phyloP scores from a whole-genome alignment of 306 rosid species.

The Mucuna pruriens region DNA sequence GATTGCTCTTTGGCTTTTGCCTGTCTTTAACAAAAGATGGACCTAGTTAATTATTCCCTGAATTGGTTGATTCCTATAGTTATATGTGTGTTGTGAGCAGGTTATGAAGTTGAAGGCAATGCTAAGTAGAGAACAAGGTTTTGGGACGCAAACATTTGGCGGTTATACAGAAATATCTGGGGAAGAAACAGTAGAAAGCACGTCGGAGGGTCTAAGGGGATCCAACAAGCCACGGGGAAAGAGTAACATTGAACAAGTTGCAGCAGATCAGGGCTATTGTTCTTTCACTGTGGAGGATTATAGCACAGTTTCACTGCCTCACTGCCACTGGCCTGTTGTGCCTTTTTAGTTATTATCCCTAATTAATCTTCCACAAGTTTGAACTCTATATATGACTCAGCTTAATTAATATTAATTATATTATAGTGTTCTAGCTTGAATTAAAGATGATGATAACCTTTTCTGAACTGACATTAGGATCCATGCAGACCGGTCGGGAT shows the following conservation, averaged over 20 bases:
- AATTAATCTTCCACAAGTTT: neutral
- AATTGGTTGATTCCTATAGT: neutral
- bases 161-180: conserved; percentile 60
- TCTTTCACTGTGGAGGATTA: conserved; percentile 62
- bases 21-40: neutral
- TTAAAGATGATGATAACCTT: neutral
- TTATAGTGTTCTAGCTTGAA: neutral
- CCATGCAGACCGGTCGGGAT: neutral
- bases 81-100: conserved; percentile 31
- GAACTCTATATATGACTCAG: neutral
- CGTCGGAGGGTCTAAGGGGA: conserved; percentile 47
- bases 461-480: neutral
- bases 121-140: conserved; percentile 50
- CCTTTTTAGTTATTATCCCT: conserved; percentile 56
- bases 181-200: conserved; percentile 68
- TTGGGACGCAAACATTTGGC: conserved; percentile 51
- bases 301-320: conserved; percentile 53
- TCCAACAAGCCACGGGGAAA: conserved; percentile 46
- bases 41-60: neutral
- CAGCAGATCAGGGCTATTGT: conserved; percentile 45
- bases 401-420: neutral
- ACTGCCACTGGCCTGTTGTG: conserved; percentile 44
- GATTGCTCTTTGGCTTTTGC: neutral
- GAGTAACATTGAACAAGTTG: conserved; percentile 39
- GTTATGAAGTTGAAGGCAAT: conserved; percentile 63